Evolutionary conservation across 1,284 basidiomycete species (phyloP), one percentile per base, ranked within the genome.

Genomic region (Xerocomus nothofagi): DNA sequence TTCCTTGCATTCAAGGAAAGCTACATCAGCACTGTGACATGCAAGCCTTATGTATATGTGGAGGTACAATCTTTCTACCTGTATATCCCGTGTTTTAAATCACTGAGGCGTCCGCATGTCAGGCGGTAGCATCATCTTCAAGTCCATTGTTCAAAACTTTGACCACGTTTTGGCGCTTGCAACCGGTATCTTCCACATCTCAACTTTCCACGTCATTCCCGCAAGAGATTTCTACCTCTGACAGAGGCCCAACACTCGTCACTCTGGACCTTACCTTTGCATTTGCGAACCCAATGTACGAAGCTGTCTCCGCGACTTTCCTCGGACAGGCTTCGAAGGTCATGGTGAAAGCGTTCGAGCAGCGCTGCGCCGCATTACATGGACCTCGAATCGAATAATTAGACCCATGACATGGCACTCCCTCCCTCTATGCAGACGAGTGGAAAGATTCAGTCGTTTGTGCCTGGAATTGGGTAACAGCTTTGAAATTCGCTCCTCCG

Each of bases 271-370:
- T 99, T 27, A 77, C 80, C 1, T 99, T 91, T 67, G 84, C 88
- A 21, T 98, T 98, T 63, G 78, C 88, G 37, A 95, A 87, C 65
- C 93, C 93, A 0, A 60, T 96, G 31, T 88, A 98, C 65, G 88
- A 91, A 1, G 79, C 85, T 1, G 79, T 94, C 17, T 91, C 91
- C 5, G 79, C 86, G 21, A 76, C 85, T 11, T 92, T 97, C 61
- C 92, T 98, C 63, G 88, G 88, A 20, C 84, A 88, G 63, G 87
- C 97, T 9, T 91, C 91, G 8, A 82, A 82, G 54, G 78, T 88
- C 70, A 98, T 97, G 92, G 87, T 98, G 21, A 75, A 87, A 52
- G 94, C 94, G 4, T 99, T 99, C 62, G 91, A 97, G 69, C 75
- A 86, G 58, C 78, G 94, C 29, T 95, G 91, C 66, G 42, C 77